Conservation (phyloP, 176 grass and related monocot genomes). For the Oryza meyeriana region DNA sequence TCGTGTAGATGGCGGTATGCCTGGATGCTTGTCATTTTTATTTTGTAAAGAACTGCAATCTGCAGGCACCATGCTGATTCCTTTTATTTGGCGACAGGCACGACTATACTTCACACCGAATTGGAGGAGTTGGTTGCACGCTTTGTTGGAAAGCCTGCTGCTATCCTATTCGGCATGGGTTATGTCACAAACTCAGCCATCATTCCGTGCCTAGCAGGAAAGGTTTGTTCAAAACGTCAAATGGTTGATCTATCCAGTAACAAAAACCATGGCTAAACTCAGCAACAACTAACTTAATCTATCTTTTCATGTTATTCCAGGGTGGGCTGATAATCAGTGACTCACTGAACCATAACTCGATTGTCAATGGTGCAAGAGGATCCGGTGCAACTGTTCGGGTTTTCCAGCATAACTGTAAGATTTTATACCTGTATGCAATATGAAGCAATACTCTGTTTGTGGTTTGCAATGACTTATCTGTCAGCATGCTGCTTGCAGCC, state of each 20-base stretch:
- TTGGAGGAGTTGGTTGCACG: slow-evolving; percentile 62
- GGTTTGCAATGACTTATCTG: not conserved
- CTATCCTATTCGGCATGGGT: slow-evolving; percentile 84
- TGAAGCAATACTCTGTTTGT: not conserved
- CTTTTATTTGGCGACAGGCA: slow-evolving; percentile 47
- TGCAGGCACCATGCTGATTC: not conserved
- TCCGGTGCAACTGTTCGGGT: slow-evolving; percentile 66
- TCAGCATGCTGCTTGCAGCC: slow-evolving; percentile 30
- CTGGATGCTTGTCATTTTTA: not conserved
- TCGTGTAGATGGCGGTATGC: slow-evolving; percentile 64
- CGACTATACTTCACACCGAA: slow-evolving; percentile 63
- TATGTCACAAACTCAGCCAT: slow-evolving; percentile 82
- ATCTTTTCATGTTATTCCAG: slow-evolving; percentile 33
- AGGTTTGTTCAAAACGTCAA: slow-evolving; percentile 45
- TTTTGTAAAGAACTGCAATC: not conserved
- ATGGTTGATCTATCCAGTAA: slow-evolving; percentile 7
- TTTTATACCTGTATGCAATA: not conserved
- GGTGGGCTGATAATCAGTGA: slow-evolving; percentile 82
- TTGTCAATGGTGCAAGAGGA: slow-evolving; percentile 81
- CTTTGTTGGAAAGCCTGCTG: slow-evolving; percentile 75
- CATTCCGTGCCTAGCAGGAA: slow-evolving; percentile 70
- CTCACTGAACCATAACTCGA: slow-evolving; percentile 84
- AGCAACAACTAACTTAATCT: not conserved
- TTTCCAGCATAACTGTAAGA: slow-evolving; percentile 88
- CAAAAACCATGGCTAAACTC: not conserved